Evolutionary conservation across 2,329 filamentous ascomycete species (phyloP), one percentile per base, ranked within the genome.

Genomic region (Mycocentrospora acerina): DNA sequence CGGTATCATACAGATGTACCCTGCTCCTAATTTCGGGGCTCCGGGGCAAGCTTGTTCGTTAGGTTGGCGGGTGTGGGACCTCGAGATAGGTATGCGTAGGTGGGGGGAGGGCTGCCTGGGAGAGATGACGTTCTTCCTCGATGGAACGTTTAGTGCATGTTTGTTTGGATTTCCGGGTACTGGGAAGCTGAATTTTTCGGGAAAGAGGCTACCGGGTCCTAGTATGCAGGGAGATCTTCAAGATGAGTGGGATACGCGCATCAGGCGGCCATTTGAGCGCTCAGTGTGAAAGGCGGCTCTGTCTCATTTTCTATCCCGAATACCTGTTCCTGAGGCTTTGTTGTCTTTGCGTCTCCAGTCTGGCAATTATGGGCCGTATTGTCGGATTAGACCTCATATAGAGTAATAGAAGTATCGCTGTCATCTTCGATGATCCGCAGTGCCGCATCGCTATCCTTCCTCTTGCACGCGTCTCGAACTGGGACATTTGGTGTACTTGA

Each of bases 1-100:
- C 26, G 72, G 74, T 1, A 53, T 78, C 3, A 53, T 78, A n/a
- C 60, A 62, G 24, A 60, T 77, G 37, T 42, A 52, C 18, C 50
- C 45, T 10, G 48, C 37, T 5, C 55, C 46, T 16, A 43, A 32
- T 0, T 55, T 58, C 22, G 15, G 30, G 1, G 32, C 31, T 3
- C 10, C 48, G 4, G 43, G 40, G 2, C 26, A 41, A 14, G 24
- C 41, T 2, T 43, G 35, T 24, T 28, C 44, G 4, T 35, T 59
- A 2, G 56, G 55, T 7, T 68, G 64, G 64, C 64, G 66, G 8
- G 51, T 66, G 12, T 44, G 53, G 3, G 53, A 68, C 35, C 32
- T 36, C n/a, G 37, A 61, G 5, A 51, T 38, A 0, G 46, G 55
- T 1, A 25, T 46, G 12, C 16, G 65, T 27, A 41, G 32, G 7